Evolutionary conservation across 2,329 filamentous ascomycete genomes (phyloP).

Genomic region (Penicillium sp.): DNA sequence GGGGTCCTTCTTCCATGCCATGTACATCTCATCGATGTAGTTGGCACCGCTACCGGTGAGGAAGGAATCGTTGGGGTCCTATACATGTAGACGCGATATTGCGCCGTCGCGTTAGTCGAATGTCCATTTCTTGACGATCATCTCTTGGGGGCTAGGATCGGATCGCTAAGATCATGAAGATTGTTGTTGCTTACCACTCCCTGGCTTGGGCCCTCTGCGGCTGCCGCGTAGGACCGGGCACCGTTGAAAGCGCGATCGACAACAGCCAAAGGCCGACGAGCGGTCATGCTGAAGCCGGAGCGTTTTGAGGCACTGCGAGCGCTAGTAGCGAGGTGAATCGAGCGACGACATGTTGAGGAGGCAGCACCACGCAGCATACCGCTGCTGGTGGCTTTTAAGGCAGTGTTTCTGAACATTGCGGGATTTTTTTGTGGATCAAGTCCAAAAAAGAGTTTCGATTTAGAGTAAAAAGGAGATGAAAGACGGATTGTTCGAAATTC

Average conservation of each 20-base stretch:
- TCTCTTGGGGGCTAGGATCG: constrained; percentile 9
- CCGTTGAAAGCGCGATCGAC: constrained; percentile 38
- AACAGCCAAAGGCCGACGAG: constrained; percentile 45
- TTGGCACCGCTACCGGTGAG: constrained; percentile 95
- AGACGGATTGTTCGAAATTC: not conserved
- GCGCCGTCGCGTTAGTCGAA: constrained; percentile 28
- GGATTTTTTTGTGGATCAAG: constrained; percentile 27
- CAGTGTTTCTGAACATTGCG: constrained; percentile 42
- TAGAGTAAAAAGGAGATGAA: constrained; percentile 3
- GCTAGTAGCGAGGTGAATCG: constrained; percentile 35
- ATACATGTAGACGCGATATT: constrained; percentile 19
- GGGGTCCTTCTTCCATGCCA: constrained; percentile 94
- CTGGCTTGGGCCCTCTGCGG: constrained; percentile 58
- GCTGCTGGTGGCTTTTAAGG: constrained; percentile 42
- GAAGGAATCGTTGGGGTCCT: constrained; percentile 93
- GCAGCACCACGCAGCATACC: constrained; percentile 38
- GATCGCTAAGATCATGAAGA: constrained; percentile 8
- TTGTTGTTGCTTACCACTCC: constrained; percentile 56
- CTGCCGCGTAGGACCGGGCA: constrained; percentile 58
- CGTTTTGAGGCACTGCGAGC: constrained; percentile 32
- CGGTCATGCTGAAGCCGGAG: constrained; percentile 38
- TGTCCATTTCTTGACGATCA: constrained; percentile 5
- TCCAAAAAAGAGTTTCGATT: constrained; percentile 9
- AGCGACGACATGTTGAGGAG: constrained; percentile 34
- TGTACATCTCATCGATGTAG: constrained; percentile 99